Base-by-base conservation (phyloP, 441 rosid species). In the Gossypium davidsonii region DNA sequence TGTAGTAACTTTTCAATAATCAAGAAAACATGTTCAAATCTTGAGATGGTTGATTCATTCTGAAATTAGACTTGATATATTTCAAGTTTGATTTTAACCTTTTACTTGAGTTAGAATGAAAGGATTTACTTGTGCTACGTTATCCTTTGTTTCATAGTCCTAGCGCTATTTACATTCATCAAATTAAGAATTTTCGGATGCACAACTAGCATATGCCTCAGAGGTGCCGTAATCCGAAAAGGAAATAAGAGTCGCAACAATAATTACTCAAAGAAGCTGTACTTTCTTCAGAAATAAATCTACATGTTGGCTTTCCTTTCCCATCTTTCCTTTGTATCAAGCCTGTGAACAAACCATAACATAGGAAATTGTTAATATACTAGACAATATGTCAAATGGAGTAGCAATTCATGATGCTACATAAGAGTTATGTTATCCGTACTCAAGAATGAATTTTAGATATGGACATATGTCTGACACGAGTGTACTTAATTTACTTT, bases 231-330 rank as follows among this genome's bases (percentile, higher is more conserved):
- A 57, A 57, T 23, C 34, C 53, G 1, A 66, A 14, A 44, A 14
- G 48, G 20, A 66, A 15, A 15, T 8, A 52, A 52, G 20, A 52
- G 28, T 39, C 14, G 49, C 0, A 23, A 46, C 34, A 66, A 49
- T 42, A 48, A 49, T 11, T 39, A 68, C 17, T 11, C 3, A 10
- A 34, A 26, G 72, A 48, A 51, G 44, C 46, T 5, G 4, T 51
- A 49, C 31, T 67, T 49, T 67, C 31, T 52, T 61, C 28, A 10
- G 68, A 25, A 28, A 59, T 37, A 49, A 31, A 12, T 66, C 82
- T 86, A 94, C 96, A 92, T 92, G 84, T 91, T 94, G 65, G 97
- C 90, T 82, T 94, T 92, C 85, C 92, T 90, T 80, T 92, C 97
- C 96, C 97, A 91, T 73, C 97, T 81, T 74, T 92, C 97, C 85